phyloP scores from a whole-genome alignment of 2,329 filamentous ascomycete genomes.

The Dryadomyces sulphureus region DNA sequence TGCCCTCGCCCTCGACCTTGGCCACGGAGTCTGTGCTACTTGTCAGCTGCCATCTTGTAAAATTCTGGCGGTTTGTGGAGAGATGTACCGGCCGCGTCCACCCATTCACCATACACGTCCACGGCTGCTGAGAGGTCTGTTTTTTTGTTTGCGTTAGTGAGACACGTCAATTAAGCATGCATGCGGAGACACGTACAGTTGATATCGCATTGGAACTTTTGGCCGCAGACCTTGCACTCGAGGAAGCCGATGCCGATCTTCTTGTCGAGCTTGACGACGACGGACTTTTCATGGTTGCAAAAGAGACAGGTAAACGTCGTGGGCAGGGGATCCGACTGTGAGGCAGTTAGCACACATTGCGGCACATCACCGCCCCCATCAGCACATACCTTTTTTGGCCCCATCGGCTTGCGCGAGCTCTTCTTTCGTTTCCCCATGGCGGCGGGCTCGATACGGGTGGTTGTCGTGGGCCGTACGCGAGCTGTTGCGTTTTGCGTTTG shows the following conservation, averaged over 20 bases:
- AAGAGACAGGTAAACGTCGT: conserved; percentile 94
- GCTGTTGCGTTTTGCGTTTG: too few species aligned
- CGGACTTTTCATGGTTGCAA: conserved; percentile 93
- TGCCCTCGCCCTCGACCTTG: conserved; percentile 18
- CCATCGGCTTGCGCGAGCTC: conserved; percentile 66
- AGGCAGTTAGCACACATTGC: neutral
- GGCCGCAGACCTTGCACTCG: conserved; percentile 83
- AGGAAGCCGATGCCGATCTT: conserved; percentile 76
- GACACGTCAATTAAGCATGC: too few species aligned
- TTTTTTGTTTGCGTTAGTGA: too few species aligned
- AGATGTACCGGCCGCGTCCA: conserved; percentile 60
- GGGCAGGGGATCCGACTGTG: conserved; percentile 53
- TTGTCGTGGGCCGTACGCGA: neutral
- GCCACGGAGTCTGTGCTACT: conserved; percentile 37
- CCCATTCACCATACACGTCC: conserved; percentile 96
- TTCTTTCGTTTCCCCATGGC: conserved; percentile 88
- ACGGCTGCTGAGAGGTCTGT: conserved; percentile 78
- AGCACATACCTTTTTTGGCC: conserved; percentile 59
- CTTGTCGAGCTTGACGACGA: conserved; percentile 85
- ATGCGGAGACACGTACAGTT: conserved; percentile 51
- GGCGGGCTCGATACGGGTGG: too few species aligned
- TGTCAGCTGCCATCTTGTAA: too few species aligned
- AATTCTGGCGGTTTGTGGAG: too few species aligned
- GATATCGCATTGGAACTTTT: conserved; percentile 82
- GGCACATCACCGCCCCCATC: neutral